These are phyloP conservation scores for Pigoraptor vietnamica DNA, from an alignment of 78 protist species.

Conservation along the genomic window DNA sequence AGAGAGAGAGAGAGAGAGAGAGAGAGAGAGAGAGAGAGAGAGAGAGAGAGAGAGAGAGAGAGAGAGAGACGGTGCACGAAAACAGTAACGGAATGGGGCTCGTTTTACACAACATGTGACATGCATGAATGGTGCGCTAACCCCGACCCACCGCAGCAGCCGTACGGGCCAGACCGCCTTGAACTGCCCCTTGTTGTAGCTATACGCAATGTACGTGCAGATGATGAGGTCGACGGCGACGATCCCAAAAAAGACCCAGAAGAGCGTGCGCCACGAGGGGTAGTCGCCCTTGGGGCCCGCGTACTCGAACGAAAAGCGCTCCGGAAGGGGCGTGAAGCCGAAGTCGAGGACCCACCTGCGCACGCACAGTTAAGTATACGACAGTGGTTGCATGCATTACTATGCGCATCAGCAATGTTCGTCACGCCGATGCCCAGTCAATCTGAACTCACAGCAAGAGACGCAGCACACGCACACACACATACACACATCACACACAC, in stretches of 20 bases:
- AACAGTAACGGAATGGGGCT: too few species aligned
- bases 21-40: too few species aligned
- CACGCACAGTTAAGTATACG: not conserved
- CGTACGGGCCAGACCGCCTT: not conserved
- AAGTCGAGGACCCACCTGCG: not conserved
- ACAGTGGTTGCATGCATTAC: not conserved
- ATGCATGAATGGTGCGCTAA: too few species aligned
- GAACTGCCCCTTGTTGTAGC: not conserved
- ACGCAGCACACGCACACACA: not conserved
- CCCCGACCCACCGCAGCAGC: not conserved
- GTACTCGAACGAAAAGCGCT: not conserved
- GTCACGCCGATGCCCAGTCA: not conserved
- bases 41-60: too few species aligned
- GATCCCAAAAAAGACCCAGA: not conserved
- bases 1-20: too few species aligned
- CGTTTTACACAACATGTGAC: too few species aligned
- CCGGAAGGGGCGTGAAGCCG: not conserved
- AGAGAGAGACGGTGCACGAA: too few species aligned
- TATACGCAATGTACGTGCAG: not conserved
- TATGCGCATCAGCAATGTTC: not conserved
- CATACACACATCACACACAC: not conserved
- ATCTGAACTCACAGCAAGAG: not conserved
- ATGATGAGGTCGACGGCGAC: not conserved
- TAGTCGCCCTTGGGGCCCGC: not conserved
- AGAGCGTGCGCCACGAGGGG: not conserved